Conservation (phyloP, 805 yeast genomes). For the Yarrowia keelungensis region DNA sequence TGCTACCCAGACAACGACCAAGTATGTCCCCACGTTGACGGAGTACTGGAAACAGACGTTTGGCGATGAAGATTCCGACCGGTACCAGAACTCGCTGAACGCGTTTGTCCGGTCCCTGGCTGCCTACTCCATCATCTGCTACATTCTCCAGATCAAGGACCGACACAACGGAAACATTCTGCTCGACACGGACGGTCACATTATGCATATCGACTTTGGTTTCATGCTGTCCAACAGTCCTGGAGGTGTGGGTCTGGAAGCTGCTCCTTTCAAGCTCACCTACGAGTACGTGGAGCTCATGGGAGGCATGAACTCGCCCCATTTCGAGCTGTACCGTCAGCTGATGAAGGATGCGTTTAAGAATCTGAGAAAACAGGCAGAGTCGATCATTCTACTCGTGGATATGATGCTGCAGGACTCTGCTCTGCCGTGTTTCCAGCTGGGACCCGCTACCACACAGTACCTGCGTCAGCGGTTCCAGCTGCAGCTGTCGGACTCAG, state of each 20-base stretch:
- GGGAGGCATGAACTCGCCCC: slow-evolving; percentile 75
- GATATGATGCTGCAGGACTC: slow-evolving; percentile 95
- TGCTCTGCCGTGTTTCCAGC: slow-evolving; percentile 86
- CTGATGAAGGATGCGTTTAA: slow-evolving; percentile 76
- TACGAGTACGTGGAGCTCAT: slow-evolving; percentile 85
- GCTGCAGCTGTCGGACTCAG: slow-evolving; percentile 72
- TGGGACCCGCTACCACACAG: slow-evolving; percentile 82
- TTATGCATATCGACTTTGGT: slow-evolving; percentile 91
- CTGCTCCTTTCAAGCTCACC: slow-evolving; percentile 95
- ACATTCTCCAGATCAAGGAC: slow-evolving; percentile 90
- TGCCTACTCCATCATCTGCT: slow-evolving; percentile 91
- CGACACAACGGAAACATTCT: slow-evolving; percentile 98
- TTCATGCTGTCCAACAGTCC: slow-evolving; percentile 92
- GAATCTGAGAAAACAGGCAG: slow-evolving; percentile 74
- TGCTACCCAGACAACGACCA: slow-evolving; percentile 62
- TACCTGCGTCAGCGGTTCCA: slow-evolving; percentile 80
- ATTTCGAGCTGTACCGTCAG: slow-evolving; percentile 65
- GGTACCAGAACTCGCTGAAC: slow-evolving; percentile 77
- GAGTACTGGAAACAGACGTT: slow-evolving; percentile 81
- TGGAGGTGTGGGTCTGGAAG: slow-evolving; percentile 91
- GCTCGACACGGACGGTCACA: slow-evolving; percentile 95
- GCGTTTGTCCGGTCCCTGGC: slow-evolving; percentile 88
- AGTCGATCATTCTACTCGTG: slow-evolving; percentile 79
- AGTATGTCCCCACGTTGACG: slow-evolving; percentile 72
- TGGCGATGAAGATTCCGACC: slow-evolving; percentile 63